Base-by-base conservation (phyloP, 2,329 filamentous ascomycete species). In the Fusarium concolor region DNA sequence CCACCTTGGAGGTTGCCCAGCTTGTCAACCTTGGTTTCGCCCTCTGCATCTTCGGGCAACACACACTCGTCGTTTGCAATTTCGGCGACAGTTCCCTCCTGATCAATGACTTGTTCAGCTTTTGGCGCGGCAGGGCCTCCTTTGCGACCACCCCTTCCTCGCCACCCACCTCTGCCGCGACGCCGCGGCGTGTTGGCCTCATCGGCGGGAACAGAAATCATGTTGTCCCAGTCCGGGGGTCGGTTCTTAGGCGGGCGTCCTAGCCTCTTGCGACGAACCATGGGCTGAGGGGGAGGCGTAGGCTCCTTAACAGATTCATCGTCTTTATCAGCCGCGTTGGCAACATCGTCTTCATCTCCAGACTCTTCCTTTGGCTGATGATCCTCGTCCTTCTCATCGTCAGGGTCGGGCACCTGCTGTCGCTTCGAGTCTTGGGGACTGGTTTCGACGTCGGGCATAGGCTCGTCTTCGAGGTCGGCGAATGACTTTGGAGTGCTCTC, bases 21-120 rank as follows among this genome's bases (percentile, higher is more conserved):
- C 81, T 95, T 95, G 81, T 97, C 93, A 10, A 99, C 95, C 82
- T 98, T 99, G 68, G 88, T 88, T 81, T 97, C 94, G 71, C 96
- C 96, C 76, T 95, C 93, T 2, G 90, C 81, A 73, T 98, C 95
- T 68, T 94, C 91, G 1, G 94, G 93, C 43, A 99, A 84, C 33
- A 91, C 91, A 43, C 97, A 93, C 81, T 99, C 96, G 74, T 99
- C 96, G 75, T 97, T 87, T 62, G 93, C 86, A 58, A 99, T 95
- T 75, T 96, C 92, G 81, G 95, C 90, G 80, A 93, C 89, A 60
- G 94, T 97, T 51, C 96, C 96, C 74, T 97, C 94, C 75, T 96
- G 96, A 79, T 98, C 96, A 62, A 97, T 91, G 7, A 93, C 89
- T 64, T 97, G 92, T 75, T 94, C 89, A 2, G 90, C 93, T 47